These are phyloP conservation scores for Amyloporia xantha DNA, from an alignment of 768 basidiomycete species.

Conservation along the genomic window DNA sequence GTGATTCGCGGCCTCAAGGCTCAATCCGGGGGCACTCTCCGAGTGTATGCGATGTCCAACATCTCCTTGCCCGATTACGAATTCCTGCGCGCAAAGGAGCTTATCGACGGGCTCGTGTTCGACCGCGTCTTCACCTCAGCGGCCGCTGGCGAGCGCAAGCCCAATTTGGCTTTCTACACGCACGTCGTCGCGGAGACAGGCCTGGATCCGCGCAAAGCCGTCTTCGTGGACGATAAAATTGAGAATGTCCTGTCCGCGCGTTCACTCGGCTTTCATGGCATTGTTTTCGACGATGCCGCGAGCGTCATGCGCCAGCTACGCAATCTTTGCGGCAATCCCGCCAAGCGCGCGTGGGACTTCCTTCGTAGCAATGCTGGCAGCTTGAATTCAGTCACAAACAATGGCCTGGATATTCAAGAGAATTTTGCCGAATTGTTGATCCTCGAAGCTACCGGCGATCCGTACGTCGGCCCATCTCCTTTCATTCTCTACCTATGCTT, in stretches of 20 bases:
- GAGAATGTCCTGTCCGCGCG: slow-evolving; percentile 55
- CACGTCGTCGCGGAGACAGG: slow-evolving; percentile 43
- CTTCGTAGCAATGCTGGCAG: slow-evolving; percentile 33
- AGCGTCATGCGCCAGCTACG: slow-evolving; percentile 40
- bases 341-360: slow-evolving; percentile 35
- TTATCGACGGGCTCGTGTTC: slow-evolving; percentile 45
- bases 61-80: slow-evolving; percentile 44
- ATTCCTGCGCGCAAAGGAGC: slow-evolving; percentile 31
- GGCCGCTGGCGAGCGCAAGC: slow-evolving; percentile 47
- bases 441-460: slow-evolving; percentile 43
- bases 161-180: slow-evolving; percentile 46
- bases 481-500: too few species aligned
- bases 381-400: slow-evolving; percentile 39
- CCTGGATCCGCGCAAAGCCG: slow-evolving; percentile 38
- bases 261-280: slow-evolving; percentile 48
- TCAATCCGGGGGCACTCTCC: slow-evolving; percentile 27
- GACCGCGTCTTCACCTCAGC: slow-evolving; percentile 46
- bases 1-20: slow-evolving; percentile 39
- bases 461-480: slow-evolving; percentile 33
- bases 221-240: slow-evolving; percentile 55
- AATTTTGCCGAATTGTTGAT: slow-evolving; percentile 58
- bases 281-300: slow-evolving; percentile 34
- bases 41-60: slow-evolving; percentile 48
- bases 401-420: slow-evolving; percentile 35
- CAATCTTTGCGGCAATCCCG: slow-evolving; percentile 42